Evolutionary conservation across 768 basidiomycete species (phyloP).

Genomic region (Naematelia aurantialba): DNA sequence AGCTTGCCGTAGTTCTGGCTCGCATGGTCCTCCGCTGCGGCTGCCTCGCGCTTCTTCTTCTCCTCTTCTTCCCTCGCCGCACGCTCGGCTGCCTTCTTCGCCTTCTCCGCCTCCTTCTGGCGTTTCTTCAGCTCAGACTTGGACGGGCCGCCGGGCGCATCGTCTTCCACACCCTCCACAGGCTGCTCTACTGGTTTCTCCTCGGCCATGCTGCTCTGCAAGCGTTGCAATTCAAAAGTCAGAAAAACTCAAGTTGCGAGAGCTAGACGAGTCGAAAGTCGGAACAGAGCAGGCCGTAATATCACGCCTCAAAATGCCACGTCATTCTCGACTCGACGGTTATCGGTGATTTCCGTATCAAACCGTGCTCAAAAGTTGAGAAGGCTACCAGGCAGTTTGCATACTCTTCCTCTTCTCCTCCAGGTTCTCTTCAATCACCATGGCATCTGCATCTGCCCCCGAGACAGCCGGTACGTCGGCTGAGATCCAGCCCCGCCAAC

Average conservation of each 20-base stretch:
- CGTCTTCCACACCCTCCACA: slow-evolving; percentile 46
- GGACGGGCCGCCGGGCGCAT: slow-evolving; percentile 55
- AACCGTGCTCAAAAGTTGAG: not conserved
- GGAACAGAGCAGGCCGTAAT: too few relatives aligned
- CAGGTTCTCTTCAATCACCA: not conserved
- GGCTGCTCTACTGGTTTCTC: slow-evolving; percentile 6
- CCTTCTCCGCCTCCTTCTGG: slow-evolving; percentile 85
- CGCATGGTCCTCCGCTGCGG: slow-evolving; percentile 53
- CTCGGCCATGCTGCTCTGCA: not conserved
- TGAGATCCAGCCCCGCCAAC: slow-evolving; percentile 46
- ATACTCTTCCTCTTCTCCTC: too few relatives aligned
- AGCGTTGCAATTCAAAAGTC: not conserved
- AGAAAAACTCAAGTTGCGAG: not conserved
- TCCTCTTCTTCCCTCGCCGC: slow-evolving; percentile 73
- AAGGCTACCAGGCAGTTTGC: too few relatives aligned
- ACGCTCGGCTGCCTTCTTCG: slow-evolving; percentile 79
- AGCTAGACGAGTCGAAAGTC: not conserved
- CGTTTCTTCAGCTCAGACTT: slow-evolving; percentile 90
- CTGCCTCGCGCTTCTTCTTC: slow-evolving; percentile 56
- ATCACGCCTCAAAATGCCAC: slow-evolving; percentile 3
- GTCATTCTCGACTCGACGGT: slow-evolving; percentile 7
- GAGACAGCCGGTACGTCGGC: slow-evolving; percentile 44
- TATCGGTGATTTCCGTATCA: slow-evolving; percentile 1
- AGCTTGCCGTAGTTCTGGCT: slow-evolving; percentile 76
- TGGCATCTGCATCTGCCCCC: not conserved